Conservation (phyloP, 805 yeast genomes). For the Yarrowia sp. region DNA sequence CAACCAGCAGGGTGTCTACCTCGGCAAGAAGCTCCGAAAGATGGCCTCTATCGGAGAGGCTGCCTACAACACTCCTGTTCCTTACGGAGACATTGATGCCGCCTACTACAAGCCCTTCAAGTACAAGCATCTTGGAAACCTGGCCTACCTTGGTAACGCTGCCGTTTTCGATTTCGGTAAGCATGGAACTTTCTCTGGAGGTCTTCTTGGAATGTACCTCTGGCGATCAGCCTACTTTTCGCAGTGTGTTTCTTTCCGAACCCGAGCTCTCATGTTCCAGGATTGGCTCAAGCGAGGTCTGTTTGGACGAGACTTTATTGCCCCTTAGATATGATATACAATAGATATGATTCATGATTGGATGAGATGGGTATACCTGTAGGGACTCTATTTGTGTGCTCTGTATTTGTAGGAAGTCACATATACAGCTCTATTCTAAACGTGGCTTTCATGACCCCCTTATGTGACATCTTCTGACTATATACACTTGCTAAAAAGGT, state of each 20-base stretch:
- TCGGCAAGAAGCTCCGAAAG: constrained; percentile 57
- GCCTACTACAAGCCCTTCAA: constrained; percentile 55
- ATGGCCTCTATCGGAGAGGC: constrained; percentile 49
- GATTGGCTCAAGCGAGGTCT: constrained; percentile 61
- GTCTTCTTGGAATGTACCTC: constrained; percentile 64
- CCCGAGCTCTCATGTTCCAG: constrained; percentile 59
- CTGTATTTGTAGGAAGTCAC: too few species aligned
- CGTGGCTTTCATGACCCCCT: too few species aligned
- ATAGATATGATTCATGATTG: neutral
- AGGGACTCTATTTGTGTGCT: too few species aligned
- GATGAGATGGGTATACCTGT: neutral
- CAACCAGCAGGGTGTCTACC: constrained; percentile 63
- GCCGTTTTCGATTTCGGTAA: constrained; percentile 68
- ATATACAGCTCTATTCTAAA: too few species aligned
- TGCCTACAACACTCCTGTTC: constrained; percentile 28
- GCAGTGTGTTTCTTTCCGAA: constrained; percentile 61
- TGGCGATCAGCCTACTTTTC: constrained; percentile 72
- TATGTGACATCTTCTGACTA: too few species aligned
- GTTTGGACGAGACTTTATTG: constrained; percentile 39
- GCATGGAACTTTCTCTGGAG: constrained; percentile 59
- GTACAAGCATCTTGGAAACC: constrained; percentile 61
- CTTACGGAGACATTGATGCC: constrained; percentile 55
- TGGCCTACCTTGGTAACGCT: constrained; percentile 67
- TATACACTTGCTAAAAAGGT: too few species aligned
- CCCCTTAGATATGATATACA: neutral